phyloP scores from a whole-genome alignment of 331 rosid genomes.

The Spiraea crenata region DNA sequence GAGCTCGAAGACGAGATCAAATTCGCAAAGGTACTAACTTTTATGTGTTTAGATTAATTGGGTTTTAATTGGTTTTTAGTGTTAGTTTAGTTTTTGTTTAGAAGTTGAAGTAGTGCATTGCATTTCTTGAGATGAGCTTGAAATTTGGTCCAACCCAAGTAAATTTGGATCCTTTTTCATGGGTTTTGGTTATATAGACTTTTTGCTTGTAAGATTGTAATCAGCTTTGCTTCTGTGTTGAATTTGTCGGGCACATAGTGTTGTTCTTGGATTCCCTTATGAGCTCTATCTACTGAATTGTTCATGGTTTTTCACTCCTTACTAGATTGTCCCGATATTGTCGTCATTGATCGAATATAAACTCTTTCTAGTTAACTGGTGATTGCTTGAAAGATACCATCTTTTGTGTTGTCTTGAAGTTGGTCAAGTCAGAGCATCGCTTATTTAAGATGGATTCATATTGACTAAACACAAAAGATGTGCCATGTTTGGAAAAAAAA shows the following conservation, averaged over 20 bases:
- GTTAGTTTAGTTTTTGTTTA: background rate
- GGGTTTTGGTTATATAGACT: background rate
- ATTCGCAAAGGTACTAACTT: conserved; percentile 36
- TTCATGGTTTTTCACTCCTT: too few relatives aligned
- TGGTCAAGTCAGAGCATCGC: background rate
- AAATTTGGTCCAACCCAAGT: background rate
- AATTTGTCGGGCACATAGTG: background rate
- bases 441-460: background rate
- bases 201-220: background rate
- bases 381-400: background rate
- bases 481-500: background rate
- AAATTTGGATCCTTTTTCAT: background rate
- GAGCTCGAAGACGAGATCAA: conserved; percentile 61
- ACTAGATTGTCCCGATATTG: too few relatives aligned
- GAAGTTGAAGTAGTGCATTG: background rate
- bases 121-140: conserved; percentile 7
- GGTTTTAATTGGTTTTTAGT: background rate
- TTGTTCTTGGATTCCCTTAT: background rate
- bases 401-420: background rate
- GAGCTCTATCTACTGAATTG: background rate
- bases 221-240: background rate
- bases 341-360: too few relatives aligned
- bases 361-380: too few relatives aligned
- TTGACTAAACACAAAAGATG: background rate
- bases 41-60: background rate